Conservation (phyloP, 805 yeast species). For the Ogataea neopini region DNA sequence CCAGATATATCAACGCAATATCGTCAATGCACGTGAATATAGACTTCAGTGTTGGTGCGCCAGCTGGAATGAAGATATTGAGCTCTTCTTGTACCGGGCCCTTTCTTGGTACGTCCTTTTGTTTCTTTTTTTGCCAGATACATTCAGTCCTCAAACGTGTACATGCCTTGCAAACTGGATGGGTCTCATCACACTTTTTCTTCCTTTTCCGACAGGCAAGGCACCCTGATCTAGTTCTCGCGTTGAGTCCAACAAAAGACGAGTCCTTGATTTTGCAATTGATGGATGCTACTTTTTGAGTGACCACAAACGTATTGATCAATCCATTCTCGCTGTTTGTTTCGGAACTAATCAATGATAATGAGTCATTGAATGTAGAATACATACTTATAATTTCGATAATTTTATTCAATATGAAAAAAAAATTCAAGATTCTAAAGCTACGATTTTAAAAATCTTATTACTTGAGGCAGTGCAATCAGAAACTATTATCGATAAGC, state of each 20-base stretch:
- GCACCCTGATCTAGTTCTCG: constrained; percentile 36
- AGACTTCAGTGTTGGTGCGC: neutral
- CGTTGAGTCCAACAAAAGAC: constrained; percentile 8
- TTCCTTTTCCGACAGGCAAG: constrained; percentile 44
- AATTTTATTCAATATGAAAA: neutral
- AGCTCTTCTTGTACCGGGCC: neutral
- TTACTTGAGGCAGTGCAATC: too few species aligned
- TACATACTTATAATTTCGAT: neutral
- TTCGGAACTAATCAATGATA: neutral
- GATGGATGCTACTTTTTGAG: neutral
- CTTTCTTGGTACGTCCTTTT: neutral
- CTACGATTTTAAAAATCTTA: too few species aligned
- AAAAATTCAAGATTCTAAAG: neutral
- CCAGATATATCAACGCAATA: constrained; percentile 35
- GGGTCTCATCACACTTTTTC: constrained; percentile 38
- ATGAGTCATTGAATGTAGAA: neutral
- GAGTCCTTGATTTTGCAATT: neutral
- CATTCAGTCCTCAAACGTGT: constrained; percentile 21
- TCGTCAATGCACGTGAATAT: constrained; percentile 6
- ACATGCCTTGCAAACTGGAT: constrained; percentile 27
- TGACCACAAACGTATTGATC: neutral
- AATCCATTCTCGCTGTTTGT: neutral
- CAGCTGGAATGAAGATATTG: neutral
- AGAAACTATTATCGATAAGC: neutral
- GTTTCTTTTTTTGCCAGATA: constrained; percentile 6